Conservation (phyloP, 495 filamentous ascomycete species). For the Podospora pseudocomata region DNA sequence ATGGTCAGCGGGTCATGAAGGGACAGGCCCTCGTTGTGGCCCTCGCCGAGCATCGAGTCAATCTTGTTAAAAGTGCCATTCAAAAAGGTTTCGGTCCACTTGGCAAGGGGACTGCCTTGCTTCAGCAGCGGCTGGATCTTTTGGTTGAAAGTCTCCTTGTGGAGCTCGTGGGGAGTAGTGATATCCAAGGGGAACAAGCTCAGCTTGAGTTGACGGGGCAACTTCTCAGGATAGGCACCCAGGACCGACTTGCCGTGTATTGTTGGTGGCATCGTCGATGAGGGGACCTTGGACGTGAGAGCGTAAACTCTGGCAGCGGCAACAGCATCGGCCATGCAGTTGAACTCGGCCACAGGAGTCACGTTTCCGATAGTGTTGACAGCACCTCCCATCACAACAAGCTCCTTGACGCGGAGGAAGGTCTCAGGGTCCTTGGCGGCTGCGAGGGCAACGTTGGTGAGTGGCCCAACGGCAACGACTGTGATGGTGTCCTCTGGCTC, state of each 20-base stretch:
- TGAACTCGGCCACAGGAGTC: conserved; percentile 80
- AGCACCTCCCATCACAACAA: conserved; percentile 97
- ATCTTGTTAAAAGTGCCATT: conserved; percentile 72
- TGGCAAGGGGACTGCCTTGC: conserved; percentile 70
- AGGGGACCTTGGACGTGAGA: conserved; percentile 74
- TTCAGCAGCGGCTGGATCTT: conserved; percentile 48
- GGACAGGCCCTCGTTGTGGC: conserved; percentile 56
- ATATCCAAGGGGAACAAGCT: conserved; percentile 87
- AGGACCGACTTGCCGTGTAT: conserved; percentile 43
- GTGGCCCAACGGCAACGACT: conserved; percentile 81
- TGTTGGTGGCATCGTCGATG: conserved; percentile 62
- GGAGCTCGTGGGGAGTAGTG: conserved; percentile 70
- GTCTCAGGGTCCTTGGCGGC: conserved; percentile 79
- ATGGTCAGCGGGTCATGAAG: conserved; percentile 87
- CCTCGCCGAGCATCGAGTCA: conserved; percentile 54
- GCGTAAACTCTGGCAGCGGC: conserved; percentile 88
- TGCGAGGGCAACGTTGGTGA: conserved; percentile 88
- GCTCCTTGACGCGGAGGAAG: conserved; percentile 82
- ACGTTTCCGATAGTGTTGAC: conserved; percentile 74
- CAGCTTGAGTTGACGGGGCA: conserved; percentile 65
- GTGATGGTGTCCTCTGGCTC: conserved; percentile 81
- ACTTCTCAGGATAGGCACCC: conserved; percentile 61
- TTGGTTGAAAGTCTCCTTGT: conserved; percentile 54
- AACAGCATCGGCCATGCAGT: conserved; percentile 74
- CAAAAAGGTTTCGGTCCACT: conserved; percentile 79